Conservation (phyloP, 1,139 yeast genomes). For the Kodamaea alishanica region DNA sequence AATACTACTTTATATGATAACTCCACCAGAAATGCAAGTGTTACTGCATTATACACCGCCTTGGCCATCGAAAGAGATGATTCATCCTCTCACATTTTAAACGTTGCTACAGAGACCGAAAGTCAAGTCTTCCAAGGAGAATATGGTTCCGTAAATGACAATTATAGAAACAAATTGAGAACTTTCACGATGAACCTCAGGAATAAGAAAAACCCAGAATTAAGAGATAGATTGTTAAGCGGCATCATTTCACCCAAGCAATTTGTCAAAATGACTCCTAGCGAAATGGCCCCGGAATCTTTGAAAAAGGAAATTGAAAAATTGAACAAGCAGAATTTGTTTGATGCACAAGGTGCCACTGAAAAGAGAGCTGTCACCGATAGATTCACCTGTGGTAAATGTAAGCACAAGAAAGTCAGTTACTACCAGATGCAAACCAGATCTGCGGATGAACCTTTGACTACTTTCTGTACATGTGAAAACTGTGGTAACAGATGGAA, state of each 20-base stretch:
- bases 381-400: conserved; percentile 94
- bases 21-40: conserved; percentile 77
- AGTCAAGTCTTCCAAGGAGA: conserved; percentile 60
- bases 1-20: conserved; percentile 66
- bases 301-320: conserved; percentile 82
- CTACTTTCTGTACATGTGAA: conserved; percentile 97
- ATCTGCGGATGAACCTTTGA: conserved; percentile 97
- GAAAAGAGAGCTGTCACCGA: conserved; percentile 95
- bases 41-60: conserved; percentile 82
- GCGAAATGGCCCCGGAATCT: conserved; percentile 91
- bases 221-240: conserved; percentile 63
- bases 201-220: conserved; percentile 83
- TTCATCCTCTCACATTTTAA: conserved; percentile 50
- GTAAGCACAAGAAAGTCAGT: conserved; percentile 94
- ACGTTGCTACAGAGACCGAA: conserved; percentile 71
- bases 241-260: conserved; percentile 63
- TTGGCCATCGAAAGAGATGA: conserved; percentile 75
- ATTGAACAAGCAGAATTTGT: conserved; percentile 81
- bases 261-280: conserved; percentile 79
- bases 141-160: conserved; percentile 51
- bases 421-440: conserved; percentile 97
- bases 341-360: conserved; percentile 98
- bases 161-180: conserved; percentile 76
- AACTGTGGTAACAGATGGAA: conserved; percentile 98
- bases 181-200: conserved; percentile 81